phyloP scores from a whole-genome alignment of 164 flowering plant species.

The Magnolia changhungtana region DNA sequence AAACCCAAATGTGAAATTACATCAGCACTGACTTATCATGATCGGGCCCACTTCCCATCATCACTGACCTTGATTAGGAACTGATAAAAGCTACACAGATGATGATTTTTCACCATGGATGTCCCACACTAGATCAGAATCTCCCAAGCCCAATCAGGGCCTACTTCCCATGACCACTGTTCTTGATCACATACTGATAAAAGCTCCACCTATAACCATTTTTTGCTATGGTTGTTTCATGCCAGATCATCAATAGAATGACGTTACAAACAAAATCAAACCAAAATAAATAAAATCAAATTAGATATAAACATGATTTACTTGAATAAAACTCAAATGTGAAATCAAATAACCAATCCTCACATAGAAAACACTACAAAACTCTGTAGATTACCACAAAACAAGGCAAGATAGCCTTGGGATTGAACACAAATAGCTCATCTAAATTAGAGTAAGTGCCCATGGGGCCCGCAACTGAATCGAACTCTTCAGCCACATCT shows the following conservation, averaged over 20 bases:
- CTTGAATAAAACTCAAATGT: background rate
- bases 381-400: constrained; percentile 88
- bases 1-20: background rate
- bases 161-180: too few relatives aligned
- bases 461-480: constrained; percentile 60
- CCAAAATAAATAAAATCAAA: background rate
- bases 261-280: background rate
- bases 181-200: background rate
- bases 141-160: too few relatives aligned
- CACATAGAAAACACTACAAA: constrained; percentile 25
- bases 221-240: background rate
- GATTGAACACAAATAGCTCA: constrained; percentile 77
- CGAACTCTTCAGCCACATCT: constrained; percentile 65
- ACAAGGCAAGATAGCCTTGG: constrained; percentile 84
- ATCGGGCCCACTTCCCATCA: too few relatives aligned
- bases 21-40: background rate
- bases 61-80: too few relatives aligned
- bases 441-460: constrained; percentile 76
- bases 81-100: too few relatives aligned
- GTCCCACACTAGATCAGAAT: too few relatives aligned
- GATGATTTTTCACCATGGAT: too few relatives aligned
- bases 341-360: background rate
- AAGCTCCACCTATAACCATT: background rate
- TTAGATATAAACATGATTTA: too few relatives aligned
- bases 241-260: background rate